Percentiles rank a stretch among this genome's conserved stretches.
phyloP scores from a whole-genome alignment of 2,329 filamentous ascomycete species.

The Drechslerella coelobrocha region DNA sequence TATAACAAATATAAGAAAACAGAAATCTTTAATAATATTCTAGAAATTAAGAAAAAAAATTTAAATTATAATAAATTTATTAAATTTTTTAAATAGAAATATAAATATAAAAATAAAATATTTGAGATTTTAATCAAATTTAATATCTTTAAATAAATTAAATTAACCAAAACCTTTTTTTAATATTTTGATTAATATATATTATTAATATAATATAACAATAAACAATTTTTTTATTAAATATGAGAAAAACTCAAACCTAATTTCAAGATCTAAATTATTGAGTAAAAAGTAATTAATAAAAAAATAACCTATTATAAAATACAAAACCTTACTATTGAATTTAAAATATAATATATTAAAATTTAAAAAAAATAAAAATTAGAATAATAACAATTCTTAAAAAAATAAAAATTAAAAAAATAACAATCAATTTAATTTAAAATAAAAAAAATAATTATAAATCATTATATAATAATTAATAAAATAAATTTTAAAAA shows the following conservation, averaged over 20 bases:
- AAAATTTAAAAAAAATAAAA: too few species aligned
- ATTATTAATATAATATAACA: not conserved
- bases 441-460: not conserved
- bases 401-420: too few species aligned
- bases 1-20: not conserved
- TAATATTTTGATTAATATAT: constrained; percentile 1
- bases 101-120: constrained; percentile 1
- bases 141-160: not conserved
- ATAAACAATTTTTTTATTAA: not conserved
- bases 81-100: not conserved
- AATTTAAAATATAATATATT: too few species aligned
- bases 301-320: not conserved
- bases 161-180: not conserved
- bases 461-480: not conserved
- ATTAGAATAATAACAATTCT: too few species aligned
- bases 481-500: not conserved
- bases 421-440: not conserved
- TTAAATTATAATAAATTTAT: not conserved
- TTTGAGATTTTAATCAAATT: not conserved
- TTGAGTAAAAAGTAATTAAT: not conserved
- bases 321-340: not conserved
- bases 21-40: not conserved
- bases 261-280: not conserved
- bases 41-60: not conserved
- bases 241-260: not conserved